A percentile compares a stretch with the other conserved stretches of the same genome.
Conservation (phyloP, 1,284 basidiomycete genomes). For the Austroboletus olivaceoglutinosus region DNA sequence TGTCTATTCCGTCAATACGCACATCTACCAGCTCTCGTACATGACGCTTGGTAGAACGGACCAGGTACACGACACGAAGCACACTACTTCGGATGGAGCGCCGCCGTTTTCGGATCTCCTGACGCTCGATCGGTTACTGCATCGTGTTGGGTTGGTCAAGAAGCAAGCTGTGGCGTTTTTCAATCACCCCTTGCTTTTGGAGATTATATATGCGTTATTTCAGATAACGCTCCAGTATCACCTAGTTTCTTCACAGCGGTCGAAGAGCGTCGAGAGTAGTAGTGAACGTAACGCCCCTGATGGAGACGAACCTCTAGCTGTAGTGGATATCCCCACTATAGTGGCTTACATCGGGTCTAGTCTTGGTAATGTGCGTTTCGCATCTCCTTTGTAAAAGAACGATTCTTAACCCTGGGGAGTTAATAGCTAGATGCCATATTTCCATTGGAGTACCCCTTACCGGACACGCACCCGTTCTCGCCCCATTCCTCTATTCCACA, state of each 20-base stretch:
- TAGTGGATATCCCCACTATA: not conserved
- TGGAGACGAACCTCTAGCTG: not conserved
- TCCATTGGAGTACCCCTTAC: not conserved
- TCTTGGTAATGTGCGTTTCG: not conserved
- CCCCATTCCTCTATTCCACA: not conserved
- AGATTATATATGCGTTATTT: not conserved
- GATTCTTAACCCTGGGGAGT: not conserved
- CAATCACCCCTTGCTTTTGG: constrained; percentile 45
- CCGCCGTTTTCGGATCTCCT: constrained; percentile 33
- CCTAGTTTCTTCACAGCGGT: too few relatives aligned
- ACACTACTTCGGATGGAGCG: constrained; percentile 4
- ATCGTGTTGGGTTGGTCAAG: constrained; percentile 42
- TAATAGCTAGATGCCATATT: not conserved
- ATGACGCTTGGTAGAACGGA: constrained; percentile 43
- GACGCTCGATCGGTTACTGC: constrained; percentile 44
- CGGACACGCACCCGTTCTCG: not conserved
- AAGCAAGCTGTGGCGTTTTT: constrained; percentile 36
- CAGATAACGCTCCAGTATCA: not conserved
- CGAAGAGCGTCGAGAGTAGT: not conserved
- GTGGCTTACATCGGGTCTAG: not conserved
- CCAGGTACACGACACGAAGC: not conserved
- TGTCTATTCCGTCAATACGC: constrained; percentile 44
- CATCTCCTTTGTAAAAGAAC: not conserved
- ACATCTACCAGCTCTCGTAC: constrained; percentile 45
- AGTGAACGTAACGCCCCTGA: not conserved